Conservation (phyloP, 371 early-diverging fungal species). For the Actinomortierella wolfii region DNA sequence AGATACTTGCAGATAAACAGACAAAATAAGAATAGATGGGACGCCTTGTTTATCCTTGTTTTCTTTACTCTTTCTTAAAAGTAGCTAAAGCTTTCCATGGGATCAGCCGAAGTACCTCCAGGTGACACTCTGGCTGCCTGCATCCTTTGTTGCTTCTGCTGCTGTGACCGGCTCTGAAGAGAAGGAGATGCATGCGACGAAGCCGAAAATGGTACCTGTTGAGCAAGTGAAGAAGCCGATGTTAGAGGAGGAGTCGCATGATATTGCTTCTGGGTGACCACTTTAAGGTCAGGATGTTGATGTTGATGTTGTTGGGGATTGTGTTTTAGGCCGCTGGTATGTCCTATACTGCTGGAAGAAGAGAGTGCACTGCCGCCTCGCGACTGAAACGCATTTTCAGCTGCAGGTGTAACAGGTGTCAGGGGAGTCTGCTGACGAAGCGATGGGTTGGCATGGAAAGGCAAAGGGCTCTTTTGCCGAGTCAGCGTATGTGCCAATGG, state of each 20-base stretch:
- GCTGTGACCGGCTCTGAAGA: not conserved
- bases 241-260: conserved; percentile 24
- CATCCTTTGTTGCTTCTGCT: conserved; percentile 9
- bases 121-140: not conserved
- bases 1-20: not conserved
- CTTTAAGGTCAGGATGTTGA: not conserved
- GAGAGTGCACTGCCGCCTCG: too few relatives aligned
- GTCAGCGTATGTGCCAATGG: conserved; percentile 23
- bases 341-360: too few relatives aligned
- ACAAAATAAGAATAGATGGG: not conserved
- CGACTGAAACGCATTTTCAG: too few relatives aligned
- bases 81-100: conserved; percentile 15
- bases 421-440: not conserved
- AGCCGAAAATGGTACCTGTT: conserved; percentile 8
- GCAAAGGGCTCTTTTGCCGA: conserved; percentile 14
- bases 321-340: not conserved
- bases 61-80: not conserved
- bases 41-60: not conserved
- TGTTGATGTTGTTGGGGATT: conserved; percentile 4
- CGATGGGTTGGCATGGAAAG: not conserved
- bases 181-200: too few relatives aligned
- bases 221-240: conserved; percentile 15
- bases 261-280: too few relatives aligned
- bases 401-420: too few relatives aligned
- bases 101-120: conserved; percentile 4